Conservation (phyloP, 2,329 filamentous ascomycete genomes). For the Aureobasidium vineae region DNA sequence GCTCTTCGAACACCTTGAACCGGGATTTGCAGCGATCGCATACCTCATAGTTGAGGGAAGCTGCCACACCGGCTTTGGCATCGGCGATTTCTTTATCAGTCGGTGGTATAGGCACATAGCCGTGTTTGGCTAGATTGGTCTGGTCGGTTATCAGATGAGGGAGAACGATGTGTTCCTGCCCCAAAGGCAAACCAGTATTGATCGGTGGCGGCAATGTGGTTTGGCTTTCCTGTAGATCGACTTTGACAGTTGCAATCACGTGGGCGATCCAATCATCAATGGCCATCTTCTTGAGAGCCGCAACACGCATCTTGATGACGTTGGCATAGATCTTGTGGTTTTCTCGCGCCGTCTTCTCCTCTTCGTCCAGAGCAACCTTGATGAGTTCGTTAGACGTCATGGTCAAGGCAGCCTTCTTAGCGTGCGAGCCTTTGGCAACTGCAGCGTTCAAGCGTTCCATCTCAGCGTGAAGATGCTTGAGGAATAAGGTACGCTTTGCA, state of each 20-base stretch:
- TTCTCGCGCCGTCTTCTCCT: slow-evolving; percentile 69
- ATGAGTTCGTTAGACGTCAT: slow-evolving; percentile 67
- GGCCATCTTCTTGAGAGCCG: slow-evolving; percentile 72
- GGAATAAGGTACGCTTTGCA: slow-evolving; percentile 38
- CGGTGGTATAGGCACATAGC: slow-evolving; percentile 72
- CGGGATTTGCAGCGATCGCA: slow-evolving; percentile 84
- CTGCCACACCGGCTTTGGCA: slow-evolving; percentile 63
- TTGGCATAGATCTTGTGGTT: slow-evolving; percentile 74
- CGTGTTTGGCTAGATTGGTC: slow-evolving; percentile 61
- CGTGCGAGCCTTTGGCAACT: slow-evolving; percentile 53
- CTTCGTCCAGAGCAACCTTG: slow-evolving; percentile 68
- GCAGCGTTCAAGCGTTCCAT: slow-evolving; percentile 66
- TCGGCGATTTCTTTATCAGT: slow-evolving; percentile 63
- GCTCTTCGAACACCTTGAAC: slow-evolving; percentile 89
- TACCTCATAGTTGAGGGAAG: slow-evolving; percentile 74
- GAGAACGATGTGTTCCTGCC: slow-evolving; percentile 68
- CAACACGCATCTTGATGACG: slow-evolving; percentile 76
- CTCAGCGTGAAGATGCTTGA: slow-evolving; percentile 65
- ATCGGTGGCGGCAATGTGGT: slow-evolving; percentile 47
- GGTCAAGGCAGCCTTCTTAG: slow-evolving; percentile 55
- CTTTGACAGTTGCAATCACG: slow-evolving; percentile 49
- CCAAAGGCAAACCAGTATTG: slow-evolving; percentile 64
- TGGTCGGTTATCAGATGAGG: slow-evolving; percentile 64
- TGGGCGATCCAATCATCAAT: slow-evolving; percentile 63
- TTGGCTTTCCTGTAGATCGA: slow-evolving; percentile 29